Conservation (phyloP, 495 filamentous ascomycete genomes). For the Penicillium canariense region DNA sequence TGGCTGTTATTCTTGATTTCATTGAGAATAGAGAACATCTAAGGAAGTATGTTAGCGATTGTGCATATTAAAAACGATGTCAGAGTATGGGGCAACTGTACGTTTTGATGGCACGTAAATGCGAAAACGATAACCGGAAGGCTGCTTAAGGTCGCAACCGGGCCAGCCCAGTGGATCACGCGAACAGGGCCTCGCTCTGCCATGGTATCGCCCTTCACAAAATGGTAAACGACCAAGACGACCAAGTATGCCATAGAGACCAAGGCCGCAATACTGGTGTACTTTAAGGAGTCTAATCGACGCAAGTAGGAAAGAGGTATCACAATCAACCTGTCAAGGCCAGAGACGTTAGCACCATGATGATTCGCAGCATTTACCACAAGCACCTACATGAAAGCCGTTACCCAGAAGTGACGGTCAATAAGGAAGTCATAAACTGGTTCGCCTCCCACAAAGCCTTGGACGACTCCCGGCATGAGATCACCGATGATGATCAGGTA, state of each 20-base stretch:
- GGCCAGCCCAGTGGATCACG: slow-evolving; percentile 71
- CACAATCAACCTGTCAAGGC: slow-evolving; percentile 70
- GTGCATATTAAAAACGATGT: slow-evolving; percentile 1
- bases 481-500: slow-evolving; percentile 99
- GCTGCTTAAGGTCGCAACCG: slow-evolving; percentile 74
- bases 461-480: slow-evolving; percentile 91
- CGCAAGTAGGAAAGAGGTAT: slow-evolving; percentile 92
- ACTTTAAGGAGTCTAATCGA: slow-evolving; percentile 90
- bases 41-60: slow-evolving; percentile 11
- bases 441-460: slow-evolving; percentile 64
- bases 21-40: slow-evolving; percentile 99
- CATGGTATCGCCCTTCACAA: slow-evolving; percentile 71
- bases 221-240: slow-evolving; percentile 88
- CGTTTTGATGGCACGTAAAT: slow-evolving; percentile 98
- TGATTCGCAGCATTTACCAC: not conserved
- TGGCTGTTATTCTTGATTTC: slow-evolving; percentile 87
- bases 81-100: slow-evolving; percentile 36
- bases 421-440: slow-evolving; percentile 67
- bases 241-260: slow-evolving; percentile 93
- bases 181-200: slow-evolving; percentile 69
- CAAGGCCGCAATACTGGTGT: slow-evolving; percentile 89
- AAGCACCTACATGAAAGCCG: slow-evolving; percentile 79
- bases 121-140: slow-evolving; percentile 96
- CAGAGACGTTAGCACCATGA: slow-evolving; percentile 8
- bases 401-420: slow-evolving; percentile 95